Evolutionary conservation across 192 early-diverging fungal genomes (phyloP), one percentile per base, ranked within the genome.

Genomic region (Pecoramyces ruminantium): DNA sequence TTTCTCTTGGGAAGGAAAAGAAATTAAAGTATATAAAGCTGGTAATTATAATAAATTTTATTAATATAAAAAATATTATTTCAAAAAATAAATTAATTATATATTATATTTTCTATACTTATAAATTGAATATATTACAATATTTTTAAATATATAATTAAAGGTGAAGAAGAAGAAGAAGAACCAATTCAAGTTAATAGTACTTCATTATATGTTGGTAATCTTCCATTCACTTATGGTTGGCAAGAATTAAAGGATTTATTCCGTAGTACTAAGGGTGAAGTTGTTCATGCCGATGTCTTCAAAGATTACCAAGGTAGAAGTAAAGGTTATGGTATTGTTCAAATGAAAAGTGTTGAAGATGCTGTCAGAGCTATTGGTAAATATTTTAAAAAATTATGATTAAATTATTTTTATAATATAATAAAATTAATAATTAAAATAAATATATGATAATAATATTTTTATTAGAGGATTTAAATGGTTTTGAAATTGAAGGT

Each of bases 211-310:
- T 94, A 92, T 84, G 91, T 95, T 78, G 93, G 94, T 79, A 95
- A 95, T 88, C 85, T 95, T 28, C 90, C 92, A 17, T 94, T 92
- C 82, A 88, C 87, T 79, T 90, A 91, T 77, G 90, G 93, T 80
- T 94, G 93, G 94, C 92, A 93, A 80, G 94, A 95, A 79, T 85
- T 95, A 78, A 79, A 80, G 13, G 80, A 80, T 77, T 38, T 80
- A 29, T 77, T 80, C 40, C 29, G 80, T 21, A 38, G 29, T 40
- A 29, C 79, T 16, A 34, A 38, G 8, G 80, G 80, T 29, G 29
- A 30, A 8, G 80, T 80, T 29, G 29, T 80, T 28, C 29, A 29
- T 29, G 29, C 80, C 25, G 80, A 80, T 38, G 80, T 80, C 0
- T 30, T 29, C 40, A 29, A 77, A 29, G 80, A 80, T n/a, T 30